Evolutionary conservation across 441 rosid species (phyloP).

Genomic region (Biscutella laevigata): DNA sequence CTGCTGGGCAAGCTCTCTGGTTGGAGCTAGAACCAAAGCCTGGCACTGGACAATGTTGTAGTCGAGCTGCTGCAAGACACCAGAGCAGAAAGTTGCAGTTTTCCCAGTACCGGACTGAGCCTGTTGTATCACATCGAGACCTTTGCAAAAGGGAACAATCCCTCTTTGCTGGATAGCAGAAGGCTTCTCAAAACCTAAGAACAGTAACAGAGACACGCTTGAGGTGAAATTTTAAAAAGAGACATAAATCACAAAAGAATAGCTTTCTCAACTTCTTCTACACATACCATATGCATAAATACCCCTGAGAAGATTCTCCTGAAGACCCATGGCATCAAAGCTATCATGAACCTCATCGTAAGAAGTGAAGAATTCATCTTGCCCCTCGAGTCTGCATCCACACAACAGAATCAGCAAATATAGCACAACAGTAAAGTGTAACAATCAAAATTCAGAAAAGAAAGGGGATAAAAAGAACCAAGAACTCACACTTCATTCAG

Average conservation of each 20-base stretch:
- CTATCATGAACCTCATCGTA: conserved; percentile 36
- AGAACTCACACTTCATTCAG: conserved; percentile 45
- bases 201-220: neutral
- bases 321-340: conserved; percentile 41
- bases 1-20: conserved; percentile 38
- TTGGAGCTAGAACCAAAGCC: conserved; percentile 34
- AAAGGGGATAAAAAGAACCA: neutral
- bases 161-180: conserved; percentile 39
- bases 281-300: conserved; percentile 35
- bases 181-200: conserved; percentile 34
- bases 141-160: conserved; percentile 32
- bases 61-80: conserved; percentile 35
- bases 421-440: neutral
- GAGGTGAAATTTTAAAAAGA: neutral
- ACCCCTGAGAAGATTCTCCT: conserved; percentile 42
- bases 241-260: neutral
- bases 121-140: conserved; percentile 35
- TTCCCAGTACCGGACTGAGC: conserved; percentile 37
- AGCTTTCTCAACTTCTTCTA: neutral
- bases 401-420: conserved; percentile 4
- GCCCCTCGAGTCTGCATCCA: conserved; percentile 24
- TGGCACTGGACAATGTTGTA: conserved; percentile 31
- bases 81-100: conserved; percentile 37
- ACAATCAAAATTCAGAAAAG: neutral
- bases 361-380: conserved; percentile 31